A percentile compares a stretch with the other conserved stretches of the same genome.
Conservation (phyloP, 108 stramenopile species). For the Nannochloropsis granulata region DNA sequence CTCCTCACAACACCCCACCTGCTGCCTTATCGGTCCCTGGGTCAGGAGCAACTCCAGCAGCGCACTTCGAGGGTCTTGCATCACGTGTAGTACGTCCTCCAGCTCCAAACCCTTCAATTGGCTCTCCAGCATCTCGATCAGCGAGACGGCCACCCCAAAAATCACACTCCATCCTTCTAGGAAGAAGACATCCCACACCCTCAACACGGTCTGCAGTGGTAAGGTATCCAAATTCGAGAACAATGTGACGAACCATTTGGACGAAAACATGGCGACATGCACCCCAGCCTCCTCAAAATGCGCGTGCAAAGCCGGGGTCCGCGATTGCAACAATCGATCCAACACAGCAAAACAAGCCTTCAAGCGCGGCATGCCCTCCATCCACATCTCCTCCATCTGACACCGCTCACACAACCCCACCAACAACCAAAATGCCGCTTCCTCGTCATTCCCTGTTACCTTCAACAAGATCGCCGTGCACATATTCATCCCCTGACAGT, state of each 20-base stretch:
- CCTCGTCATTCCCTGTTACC: constrained; percentile 6
- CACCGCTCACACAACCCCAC: constrained; percentile 15
- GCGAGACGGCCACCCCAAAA: not conserved
- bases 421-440: constrained; percentile 19
- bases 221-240: not conserved
- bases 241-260: constrained; percentile 22
- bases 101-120: not conserved
- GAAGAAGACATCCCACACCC: not conserved
- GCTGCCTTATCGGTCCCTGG: not conserved
- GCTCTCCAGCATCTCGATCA: not conserved
- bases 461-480: not conserved
- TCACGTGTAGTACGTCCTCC: not conserved
- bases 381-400: not conserved
- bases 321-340: not conserved
- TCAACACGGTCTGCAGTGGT: not conserved
- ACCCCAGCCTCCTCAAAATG: constrained; percentile 16
- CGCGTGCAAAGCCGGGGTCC: not conserved
- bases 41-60: not conserved
- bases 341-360: not conserved
- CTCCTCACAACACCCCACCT: not conserved
- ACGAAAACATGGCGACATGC: constrained; percentile 17
- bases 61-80: not conserved
- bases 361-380: not conserved
- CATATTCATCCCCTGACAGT: not conserved
- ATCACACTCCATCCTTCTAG: not conserved